A percentile compares a stretch with the other conserved stretches of the same genome.
Evolutionary conservation across 2,329 filamentous ascomycete genomes (phyloP).

Genomic region (Monosporascus sp.): DNA sequence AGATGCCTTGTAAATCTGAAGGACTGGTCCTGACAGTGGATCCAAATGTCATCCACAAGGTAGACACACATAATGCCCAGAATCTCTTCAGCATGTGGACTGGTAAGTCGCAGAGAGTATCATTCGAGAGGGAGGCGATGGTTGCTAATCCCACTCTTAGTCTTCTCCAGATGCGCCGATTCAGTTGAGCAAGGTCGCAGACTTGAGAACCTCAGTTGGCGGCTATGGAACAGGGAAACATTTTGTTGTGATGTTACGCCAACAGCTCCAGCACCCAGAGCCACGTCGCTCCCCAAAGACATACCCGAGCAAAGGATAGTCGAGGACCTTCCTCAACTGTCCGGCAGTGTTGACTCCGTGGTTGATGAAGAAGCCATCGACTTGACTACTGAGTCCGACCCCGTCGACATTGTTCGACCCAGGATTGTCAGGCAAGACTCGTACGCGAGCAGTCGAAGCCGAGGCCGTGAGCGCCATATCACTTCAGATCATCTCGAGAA

Average conservation of each 20-base stretch:
- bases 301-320: conserved; percentile 39
- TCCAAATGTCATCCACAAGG: conserved; percentile 85
- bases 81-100: conserved; percentile 97
- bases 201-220: conserved; percentile 93
- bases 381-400: conserved; percentile 46
- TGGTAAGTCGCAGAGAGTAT: conserved; percentile 51
- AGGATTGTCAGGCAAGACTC: conserved; percentile 68
- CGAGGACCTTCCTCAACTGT: conserved; percentile 63
- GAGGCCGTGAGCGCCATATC: conserved; percentile 77
- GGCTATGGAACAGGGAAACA: conserved; percentile 89
- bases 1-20: conserved; percentile 79
- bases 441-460: conserved; percentile 62
- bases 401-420: conserved; percentile 58
- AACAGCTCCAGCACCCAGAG: conserved; percentile 37
- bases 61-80: conserved; percentile 87
- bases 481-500: conserved; percentile 90
- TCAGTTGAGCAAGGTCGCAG: conserved; percentile 89
- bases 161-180: conserved; percentile 91
- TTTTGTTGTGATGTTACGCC: conserved; percentile 72
- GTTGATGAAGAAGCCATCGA: conserved; percentile 63
- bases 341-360: conserved; percentile 70
- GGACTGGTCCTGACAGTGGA: conserved; percentile 88
- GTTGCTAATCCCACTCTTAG: conserved; percentile 42
- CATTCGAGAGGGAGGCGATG: background rate
- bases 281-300: conserved; percentile 42